Conservation (phyloP, 768 basidiomycete species). For the Suillus weaverae region DNA sequence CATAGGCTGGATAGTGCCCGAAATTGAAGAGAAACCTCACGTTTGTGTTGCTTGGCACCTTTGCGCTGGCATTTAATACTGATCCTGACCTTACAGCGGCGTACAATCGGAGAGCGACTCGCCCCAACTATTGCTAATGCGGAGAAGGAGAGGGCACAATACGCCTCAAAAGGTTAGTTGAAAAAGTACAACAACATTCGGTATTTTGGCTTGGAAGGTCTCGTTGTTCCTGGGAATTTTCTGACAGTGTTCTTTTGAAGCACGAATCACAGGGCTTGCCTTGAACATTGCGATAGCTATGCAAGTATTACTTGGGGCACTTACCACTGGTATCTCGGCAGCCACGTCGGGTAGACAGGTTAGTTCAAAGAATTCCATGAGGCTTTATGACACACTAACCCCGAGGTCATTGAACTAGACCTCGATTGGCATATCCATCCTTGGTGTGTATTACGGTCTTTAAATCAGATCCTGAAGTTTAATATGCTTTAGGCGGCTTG, state of each 20-base stretch:
- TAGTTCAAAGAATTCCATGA: conserved; percentile 12
- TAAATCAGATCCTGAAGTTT: neutral
- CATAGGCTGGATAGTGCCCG: conserved; percentile 30
- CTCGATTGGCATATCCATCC: conserved; percentile 38
- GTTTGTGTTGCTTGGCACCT: conserved; percentile 15
- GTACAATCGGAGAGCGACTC: conserved; percentile 53
- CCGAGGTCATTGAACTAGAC: conserved; percentile 22
- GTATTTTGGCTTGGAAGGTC: neutral
- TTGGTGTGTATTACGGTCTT: conserved; percentile 30
- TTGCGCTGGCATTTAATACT: neutral
- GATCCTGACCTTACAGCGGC: conserved; percentile 20
- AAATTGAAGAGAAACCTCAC: conserved; percentile 16
- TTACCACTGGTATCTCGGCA: conserved; percentile 66
- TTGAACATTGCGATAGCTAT: conserved; percentile 55
- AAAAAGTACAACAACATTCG: neutral
- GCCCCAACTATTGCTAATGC: conserved; percentile 54
- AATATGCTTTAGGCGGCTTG: conserved; percentile 48
- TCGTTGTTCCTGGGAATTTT: neutral
- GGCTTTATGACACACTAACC: neutral
- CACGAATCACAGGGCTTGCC: conserved; percentile 30
- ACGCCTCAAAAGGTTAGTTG: conserved; percentile 42
- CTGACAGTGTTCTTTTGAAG: conserved; percentile 23
- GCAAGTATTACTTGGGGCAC: conserved; percentile 63
- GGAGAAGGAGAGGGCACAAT: conserved; percentile 44
- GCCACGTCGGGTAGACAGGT: conserved; percentile 43